Evolutionary conservation across 2,329 filamentous ascomycete species (phyloP), one percentile per base, ranked within the genome.

Genomic region (Cercospora nicotianae): DNA sequence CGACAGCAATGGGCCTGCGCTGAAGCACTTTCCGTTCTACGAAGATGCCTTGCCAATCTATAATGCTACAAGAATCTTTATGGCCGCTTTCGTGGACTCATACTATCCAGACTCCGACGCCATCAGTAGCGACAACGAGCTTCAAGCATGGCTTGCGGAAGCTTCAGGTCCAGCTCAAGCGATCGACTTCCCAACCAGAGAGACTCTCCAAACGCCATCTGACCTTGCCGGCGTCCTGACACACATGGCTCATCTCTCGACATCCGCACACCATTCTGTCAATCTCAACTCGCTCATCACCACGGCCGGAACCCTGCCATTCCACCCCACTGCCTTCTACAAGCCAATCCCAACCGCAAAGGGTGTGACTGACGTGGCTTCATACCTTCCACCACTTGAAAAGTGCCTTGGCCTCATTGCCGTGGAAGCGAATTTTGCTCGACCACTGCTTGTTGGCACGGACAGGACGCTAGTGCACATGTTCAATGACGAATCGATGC

Each of bases 71-170:
- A 73, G 74, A 3, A 63, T 66, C 0, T 84, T 84, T 72, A 79
- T 83, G 69, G 72, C 70, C 9, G 65, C 77, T 2, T 82, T 83
- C 66, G 76, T 84, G n/a, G 72, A 80, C 45, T 80, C 82, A 0
- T 84, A 83, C 74, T 85, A 85, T 74, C 3, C 66, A 2, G 71
- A 70, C 30, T 75, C 80, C 58, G 60, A 63, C 1, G 74, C 73
- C 6, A 69, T 85, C 9, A 61, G 64, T 1, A 62, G 65, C 3
- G 83, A 85, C 69, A 23, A 57, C 0, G 83, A 85, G 67, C 72
- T 85, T 1, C 79, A 81, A 64, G 75, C 75, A n/a, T 85, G 83
- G 83, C 76, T 82, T 30, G 55, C 61, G 1, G 83, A 85, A 75
- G 80, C 80, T 26, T 78, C 75, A 60, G 75, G 73, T 1, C 67